Evolutionary conservation across 2,329 filamentous ascomycete species (phyloP).

Genomic region (Anisogramma anomala): DNA sequence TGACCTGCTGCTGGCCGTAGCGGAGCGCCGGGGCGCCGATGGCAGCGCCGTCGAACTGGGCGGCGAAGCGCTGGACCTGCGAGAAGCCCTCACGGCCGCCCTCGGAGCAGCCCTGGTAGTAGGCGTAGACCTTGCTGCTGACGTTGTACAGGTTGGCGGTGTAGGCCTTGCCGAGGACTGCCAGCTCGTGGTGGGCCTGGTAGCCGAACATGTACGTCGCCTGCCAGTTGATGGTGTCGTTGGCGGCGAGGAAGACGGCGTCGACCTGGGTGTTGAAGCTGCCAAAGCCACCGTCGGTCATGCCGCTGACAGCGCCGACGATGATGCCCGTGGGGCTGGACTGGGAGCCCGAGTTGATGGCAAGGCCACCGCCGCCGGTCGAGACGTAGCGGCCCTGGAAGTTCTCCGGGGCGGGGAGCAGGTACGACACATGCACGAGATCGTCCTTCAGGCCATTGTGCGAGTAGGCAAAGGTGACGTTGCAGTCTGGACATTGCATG

Average conservation of each 20-base stretch:
- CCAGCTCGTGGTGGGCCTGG: slow-evolving; percentile 40
- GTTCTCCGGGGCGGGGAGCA: slow-evolving; percentile 28
- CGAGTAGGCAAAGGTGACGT: slow-evolving; percentile 26
- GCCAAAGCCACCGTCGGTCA: slow-evolving; percentile 40
- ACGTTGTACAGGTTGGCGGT: slow-evolving; percentile 29
- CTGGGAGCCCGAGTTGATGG: slow-evolving; percentile 27
- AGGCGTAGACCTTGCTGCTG: slow-evolving; percentile 32
- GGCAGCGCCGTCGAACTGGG: slow-evolving; percentile 33
- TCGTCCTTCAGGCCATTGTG: slow-evolving; percentile 22
- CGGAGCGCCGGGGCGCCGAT: slow-evolving; percentile 36
- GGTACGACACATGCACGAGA: slow-evolving; percentile 23
- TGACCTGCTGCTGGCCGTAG: slow-evolving; percentile 26
- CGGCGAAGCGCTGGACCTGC: slow-evolving; percentile 27
- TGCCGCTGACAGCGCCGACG: slow-evolving; percentile 36
- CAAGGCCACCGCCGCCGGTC: slow-evolving; percentile 34
- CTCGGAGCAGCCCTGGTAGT: slow-evolving; percentile 40
- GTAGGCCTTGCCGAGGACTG: slow-evolving; percentile 33
- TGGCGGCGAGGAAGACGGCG: slow-evolving; percentile 30
- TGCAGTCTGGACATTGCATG: slow-evolving; percentile 19
- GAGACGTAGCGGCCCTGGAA: slow-evolving; percentile 37
- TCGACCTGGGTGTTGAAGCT: slow-evolving; percentile 27
- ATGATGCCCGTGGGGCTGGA: slow-evolving; percentile 29
- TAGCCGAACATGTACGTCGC: slow-evolving; percentile 39
- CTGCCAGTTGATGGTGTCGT: slow-evolving; percentile 41
- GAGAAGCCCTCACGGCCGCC: slow-evolving; percentile 39